phyloP scores from a whole-genome alignment of 192 early-diverging fungal genomes.

The Phlyctochytrium arcticum region DNA sequence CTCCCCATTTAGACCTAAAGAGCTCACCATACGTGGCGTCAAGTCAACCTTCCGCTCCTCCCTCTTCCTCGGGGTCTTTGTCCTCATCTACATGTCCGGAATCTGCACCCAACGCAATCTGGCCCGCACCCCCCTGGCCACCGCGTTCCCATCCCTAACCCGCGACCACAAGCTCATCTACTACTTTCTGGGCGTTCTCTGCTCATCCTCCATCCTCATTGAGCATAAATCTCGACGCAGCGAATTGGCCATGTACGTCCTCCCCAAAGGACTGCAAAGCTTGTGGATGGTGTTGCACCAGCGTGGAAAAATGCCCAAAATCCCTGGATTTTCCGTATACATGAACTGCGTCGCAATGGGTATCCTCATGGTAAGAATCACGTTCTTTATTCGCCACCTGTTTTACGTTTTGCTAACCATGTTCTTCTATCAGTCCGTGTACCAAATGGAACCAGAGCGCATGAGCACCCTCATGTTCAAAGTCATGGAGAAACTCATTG shows the following conservation, averaged over 20 bases:
- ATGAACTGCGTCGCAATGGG: slow-evolving; percentile 63
- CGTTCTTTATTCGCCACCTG: not conserved
- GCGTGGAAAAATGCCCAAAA: slow-evolving; percentile 50
- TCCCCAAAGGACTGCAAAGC: slow-evolving; percentile 67
- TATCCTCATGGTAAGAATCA: slow-evolving; percentile 61
- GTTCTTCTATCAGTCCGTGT: slow-evolving; percentile 23
- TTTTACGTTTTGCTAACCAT: not conserved
- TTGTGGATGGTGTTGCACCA: slow-evolving; percentile 64
- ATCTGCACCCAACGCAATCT: slow-evolving; percentile 66
- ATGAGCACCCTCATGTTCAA: slow-evolving; percentile 41
- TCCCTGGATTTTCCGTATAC: slow-evolving; percentile 61
- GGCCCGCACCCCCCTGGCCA: slow-evolving; percentile 25
- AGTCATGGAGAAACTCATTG: slow-evolving; percentile 41
- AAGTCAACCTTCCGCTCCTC: slow-evolving; percentile 49
- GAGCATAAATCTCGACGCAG: slow-evolving; percentile 64
- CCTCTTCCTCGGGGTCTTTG: slow-evolving; percentile 61
- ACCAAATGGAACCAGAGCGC: slow-evolving; percentile 40
- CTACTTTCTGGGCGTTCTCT: slow-evolving; percentile 58
- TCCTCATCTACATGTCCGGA: slow-evolving; percentile 61
- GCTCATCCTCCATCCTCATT: slow-evolving; percentile 58
- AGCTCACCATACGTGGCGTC: not conserved
- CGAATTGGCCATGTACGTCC: slow-evolving; percentile 74
- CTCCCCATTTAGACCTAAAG: not conserved
- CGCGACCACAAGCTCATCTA: slow-evolving; percentile 60
- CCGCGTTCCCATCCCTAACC: slow-evolving; percentile 23